These are phyloP conservation scores for Hypocreales sp. DNA, from an alignment of 2,329 filamentous ascomycete genomes.

Conservation along the genomic window DNA sequence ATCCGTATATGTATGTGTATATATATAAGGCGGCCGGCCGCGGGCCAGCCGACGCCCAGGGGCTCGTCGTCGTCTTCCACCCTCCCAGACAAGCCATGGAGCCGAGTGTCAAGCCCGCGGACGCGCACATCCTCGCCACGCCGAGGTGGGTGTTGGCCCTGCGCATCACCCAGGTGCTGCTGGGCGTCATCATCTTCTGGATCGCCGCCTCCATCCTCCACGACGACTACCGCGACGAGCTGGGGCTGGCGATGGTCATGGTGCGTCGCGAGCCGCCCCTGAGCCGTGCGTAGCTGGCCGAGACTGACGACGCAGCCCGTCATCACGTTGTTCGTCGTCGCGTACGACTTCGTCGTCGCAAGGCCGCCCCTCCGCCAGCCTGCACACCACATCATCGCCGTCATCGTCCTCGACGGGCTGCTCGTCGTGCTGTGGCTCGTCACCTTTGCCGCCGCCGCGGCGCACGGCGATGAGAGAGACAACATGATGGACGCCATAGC, in stretches of 20 bases:
- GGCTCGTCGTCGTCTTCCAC: background rate
- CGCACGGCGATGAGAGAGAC: too few relatives aligned
- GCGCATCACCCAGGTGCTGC: constrained; percentile 23
- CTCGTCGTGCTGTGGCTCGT: constrained; percentile 32
- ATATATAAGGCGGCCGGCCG: background rate
- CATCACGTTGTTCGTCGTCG: constrained; percentile 28
- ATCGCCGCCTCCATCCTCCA: constrained; percentile 25
- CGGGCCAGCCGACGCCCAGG: background rate
- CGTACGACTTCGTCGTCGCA: constrained; percentile 26
- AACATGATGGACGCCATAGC: constrained; percentile 23
- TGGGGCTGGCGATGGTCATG: constrained; percentile 24
- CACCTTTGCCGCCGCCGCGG: constrained; percentile 23
- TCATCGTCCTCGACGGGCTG: constrained; percentile 25
- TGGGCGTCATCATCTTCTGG: constrained; percentile 27
- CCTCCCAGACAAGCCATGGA: constrained; percentile 6
- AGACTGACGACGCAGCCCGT: constrained; percentile 21
- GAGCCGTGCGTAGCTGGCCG: too few relatives aligned
- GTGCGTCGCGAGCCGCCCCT: constrained; percentile 8
- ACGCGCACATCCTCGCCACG: constrained; percentile 20
- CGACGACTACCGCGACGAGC: constrained; percentile 20
- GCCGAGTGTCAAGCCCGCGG: background rate
- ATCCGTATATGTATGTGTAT: too few relatives aligned
- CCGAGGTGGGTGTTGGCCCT: constrained; percentile 27
- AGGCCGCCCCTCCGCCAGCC: constrained; percentile 16
- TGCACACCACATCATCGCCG: constrained; percentile 27